Conservation (phyloP, 2,329 filamentous ascomycete species). For the Huntiella decipiens region DNA sequence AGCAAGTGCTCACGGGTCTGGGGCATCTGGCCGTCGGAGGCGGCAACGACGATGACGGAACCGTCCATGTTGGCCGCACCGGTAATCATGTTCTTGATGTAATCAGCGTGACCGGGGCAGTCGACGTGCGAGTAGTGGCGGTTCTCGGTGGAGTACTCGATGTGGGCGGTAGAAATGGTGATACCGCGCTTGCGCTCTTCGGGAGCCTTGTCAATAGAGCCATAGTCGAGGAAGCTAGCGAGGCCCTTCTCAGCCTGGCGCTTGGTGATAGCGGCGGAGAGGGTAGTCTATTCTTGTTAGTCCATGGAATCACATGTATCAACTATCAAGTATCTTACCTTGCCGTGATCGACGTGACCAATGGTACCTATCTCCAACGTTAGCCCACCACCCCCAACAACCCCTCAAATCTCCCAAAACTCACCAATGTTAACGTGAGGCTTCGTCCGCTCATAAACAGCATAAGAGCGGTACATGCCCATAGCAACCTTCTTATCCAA, state of each 20-base stretch:
- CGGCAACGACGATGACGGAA: constrained; percentile 95
- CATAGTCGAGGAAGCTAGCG: constrained; percentile 92
- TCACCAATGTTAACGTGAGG: constrained; percentile 95
- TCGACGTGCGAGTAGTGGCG: constrained; percentile 99
- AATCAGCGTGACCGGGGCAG: constrained; percentile 99
- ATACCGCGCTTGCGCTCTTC: constrained; percentile 99
- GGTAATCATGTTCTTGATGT: constrained; percentile 99
- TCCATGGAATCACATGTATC: background rate
- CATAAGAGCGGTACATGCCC: constrained; percentile 46
- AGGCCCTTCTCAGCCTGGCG: constrained; percentile 86
- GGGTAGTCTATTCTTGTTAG: constrained; percentile 53
- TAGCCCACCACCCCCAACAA: constrained; percentile 7
- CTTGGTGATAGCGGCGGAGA: constrained; percentile 98
- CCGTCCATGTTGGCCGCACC: constrained; percentile 99
- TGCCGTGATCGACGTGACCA: constrained; percentile 98
- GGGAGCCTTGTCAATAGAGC: constrained; percentile 93
- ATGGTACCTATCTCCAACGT: constrained; percentile 53
- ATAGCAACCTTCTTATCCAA: constrained; percentile 44
- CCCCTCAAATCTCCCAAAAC: constrained; percentile 13
- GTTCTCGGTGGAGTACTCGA: constrained; percentile 88
- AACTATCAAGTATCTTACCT: constrained; percentile 36
- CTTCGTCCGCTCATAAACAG: constrained; percentile 71
- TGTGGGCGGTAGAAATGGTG: constrained; percentile 95
- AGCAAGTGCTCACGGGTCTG: constrained; percentile 97
- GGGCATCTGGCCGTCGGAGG: constrained; percentile 97